phyloP scores from a whole-genome alignment of 2,329 filamentous ascomycete species.

The Aaosphaeria pasadenensis region DNA sequence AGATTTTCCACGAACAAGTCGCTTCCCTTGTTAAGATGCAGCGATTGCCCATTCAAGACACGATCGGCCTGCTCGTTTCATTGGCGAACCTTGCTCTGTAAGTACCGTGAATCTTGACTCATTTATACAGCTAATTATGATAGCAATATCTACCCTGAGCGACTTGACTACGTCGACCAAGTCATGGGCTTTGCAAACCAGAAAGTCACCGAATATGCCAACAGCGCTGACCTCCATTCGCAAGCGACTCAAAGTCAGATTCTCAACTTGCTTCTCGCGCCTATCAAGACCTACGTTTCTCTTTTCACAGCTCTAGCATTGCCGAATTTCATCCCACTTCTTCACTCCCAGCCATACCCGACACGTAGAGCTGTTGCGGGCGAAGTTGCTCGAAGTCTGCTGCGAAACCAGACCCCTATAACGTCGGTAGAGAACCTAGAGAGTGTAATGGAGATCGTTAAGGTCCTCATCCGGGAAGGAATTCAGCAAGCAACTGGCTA shows the following conservation, averaged over 20 bases:
- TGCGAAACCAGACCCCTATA: conserved; percentile 78
- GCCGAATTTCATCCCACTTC: conserved; percentile 85
- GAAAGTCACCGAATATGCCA: conserved; percentile 85
- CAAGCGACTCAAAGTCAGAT: conserved; percentile 83
- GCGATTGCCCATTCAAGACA: conserved; percentile 88
- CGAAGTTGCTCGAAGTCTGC: conserved; percentile 78
- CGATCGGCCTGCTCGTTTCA: conserved; percentile 89
- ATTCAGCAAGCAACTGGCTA: conserved; percentile 79
- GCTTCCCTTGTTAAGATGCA: conserved; percentile 90
- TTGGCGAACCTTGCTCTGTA: conserved; percentile 83
- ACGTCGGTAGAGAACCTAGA: conserved; percentile 76
- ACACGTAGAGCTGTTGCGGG: conserved; percentile 88
- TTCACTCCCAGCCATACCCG: conserved; percentile 88
- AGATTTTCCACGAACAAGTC: conserved; percentile 96
- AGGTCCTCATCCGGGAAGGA: conserved; percentile 91
- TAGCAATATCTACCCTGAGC: conserved; percentile 86
- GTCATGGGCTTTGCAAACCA: conserved; percentile 82
- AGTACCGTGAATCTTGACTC: conserved; percentile 17
- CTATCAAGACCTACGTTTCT: conserved; percentile 84
- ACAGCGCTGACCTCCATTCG: conserved; percentile 93
- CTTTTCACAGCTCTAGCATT: conserved; percentile 95
- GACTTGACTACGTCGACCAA: conserved; percentile 92
- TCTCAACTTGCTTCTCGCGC: conserved; percentile 83
- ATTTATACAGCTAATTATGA: conserved; percentile 18
- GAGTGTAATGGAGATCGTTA: conserved; percentile 82